Evolutionary conservation across 2,329 filamentous ascomycete genomes (phyloP), one percentile per base, ranked within the genome.

Genomic region (Alternaria brassicicola): DNA sequence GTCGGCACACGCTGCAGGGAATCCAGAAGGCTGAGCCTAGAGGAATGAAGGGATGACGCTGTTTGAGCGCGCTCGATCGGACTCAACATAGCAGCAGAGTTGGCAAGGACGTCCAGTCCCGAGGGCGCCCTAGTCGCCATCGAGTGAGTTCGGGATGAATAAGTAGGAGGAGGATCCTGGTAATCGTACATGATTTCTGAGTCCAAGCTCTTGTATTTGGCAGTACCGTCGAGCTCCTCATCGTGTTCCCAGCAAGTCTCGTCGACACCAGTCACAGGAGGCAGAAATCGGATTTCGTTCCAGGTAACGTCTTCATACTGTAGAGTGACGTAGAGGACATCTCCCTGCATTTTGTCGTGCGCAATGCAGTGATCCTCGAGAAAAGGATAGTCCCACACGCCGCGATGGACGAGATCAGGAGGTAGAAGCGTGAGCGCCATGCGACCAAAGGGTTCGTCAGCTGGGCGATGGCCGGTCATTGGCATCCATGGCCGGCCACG

Each of bases 161-260:
- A 79, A 46, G 75, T 76, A 38, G 77, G 77, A 69, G 77, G 77
- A 73, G 76, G 75, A 66, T 77, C 73, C 68, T 76, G 74, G 64
- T 77, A 78, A 62, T 77, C 75, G 72, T 78, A 78, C 75, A 78
- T 78, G 58, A 78, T 73, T 63, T 78, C 76, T 43, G 75, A 72
- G 61, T 78, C 73, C 66, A 77, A 59, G 64, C 70, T 75, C 68
- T 74, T 75, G 64, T 69, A 74, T 52, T 70, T 76, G 62, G 67
- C 65, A 21, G 68, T 64, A 42, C 76, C 76, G 56, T 79, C 77
- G 9, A 79, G 71, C 53, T 78, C 76, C 51, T 75, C 74, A 39
- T 79, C 75, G 50, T 76, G 74, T 28, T 64, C 67, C 77, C 77
- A 79, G 59, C 75, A 78, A 8, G 69, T 67, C 25, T 79, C 75